Conservation (phyloP, 2,329 filamentous ascomycete species). For the Zopfia rhizophila region DNA sequence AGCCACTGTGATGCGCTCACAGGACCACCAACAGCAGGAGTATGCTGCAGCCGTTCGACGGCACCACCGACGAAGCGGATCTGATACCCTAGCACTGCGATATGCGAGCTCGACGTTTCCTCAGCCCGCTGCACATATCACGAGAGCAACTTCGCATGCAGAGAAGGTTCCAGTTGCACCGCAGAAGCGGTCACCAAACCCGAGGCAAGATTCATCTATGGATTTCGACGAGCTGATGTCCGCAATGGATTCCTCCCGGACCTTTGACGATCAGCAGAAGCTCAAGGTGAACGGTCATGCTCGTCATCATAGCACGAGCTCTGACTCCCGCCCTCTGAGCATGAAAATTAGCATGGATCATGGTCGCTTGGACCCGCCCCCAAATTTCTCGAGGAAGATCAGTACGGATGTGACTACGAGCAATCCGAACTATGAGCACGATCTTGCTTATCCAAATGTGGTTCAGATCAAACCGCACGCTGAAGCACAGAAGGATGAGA, state of each 20-base stretch:
- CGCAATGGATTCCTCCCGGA: conserved; percentile 35
- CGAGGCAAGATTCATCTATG: conserved; percentile 14
- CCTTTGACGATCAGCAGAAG: conserved; percentile 32
- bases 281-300: conserved; percentile 25
- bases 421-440: conserved; percentile 9
- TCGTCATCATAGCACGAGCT: conserved; percentile 22
- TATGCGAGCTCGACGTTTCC: conserved; percentile 30
- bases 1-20: conserved; percentile 48
- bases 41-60: conserved; percentile 39
- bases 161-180: conserved; percentile 24
- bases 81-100: conserved; percentile 39
- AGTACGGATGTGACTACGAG: conserved; percentile 36
- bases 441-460: conserved; percentile 13
- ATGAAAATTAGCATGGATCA: conserved; percentile 38
- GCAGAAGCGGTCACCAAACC: conserved; percentile 7
- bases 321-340: conserved; percentile 25
- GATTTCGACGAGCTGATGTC: conserved; percentile 36
- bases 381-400: conserved; percentile 47
- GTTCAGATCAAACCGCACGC: conserved; percentile 7
- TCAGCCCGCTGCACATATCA: conserved; percentile 15
- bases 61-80: conserved; percentile 42
- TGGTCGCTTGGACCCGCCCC: conserved; percentile 22
- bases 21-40: conserved; percentile 37
- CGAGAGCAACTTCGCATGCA: conserved; percentile 26
- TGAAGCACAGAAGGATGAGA: conserved; percentile 32